Conservation (phyloP, 1,139 yeast species). For the Saccharomyces hybrid region DNA sequence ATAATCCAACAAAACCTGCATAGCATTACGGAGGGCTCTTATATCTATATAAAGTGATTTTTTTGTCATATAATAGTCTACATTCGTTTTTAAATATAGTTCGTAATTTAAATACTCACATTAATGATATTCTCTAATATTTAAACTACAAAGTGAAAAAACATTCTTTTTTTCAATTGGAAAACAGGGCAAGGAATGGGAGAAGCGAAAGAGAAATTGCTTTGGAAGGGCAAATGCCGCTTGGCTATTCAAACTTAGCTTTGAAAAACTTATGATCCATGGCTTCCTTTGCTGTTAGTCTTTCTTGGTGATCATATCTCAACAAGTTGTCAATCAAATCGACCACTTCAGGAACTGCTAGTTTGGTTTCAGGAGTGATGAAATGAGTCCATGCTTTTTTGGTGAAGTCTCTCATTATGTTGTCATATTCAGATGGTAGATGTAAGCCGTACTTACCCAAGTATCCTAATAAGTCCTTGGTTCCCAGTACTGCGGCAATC, state of each 20-base stretch:
- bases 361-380: constrained; percentile 44
- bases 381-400: constrained; percentile 64
- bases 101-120: not conserved
- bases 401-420: constrained; percentile 55
- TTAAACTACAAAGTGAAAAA: not conserved
- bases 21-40: not conserved
- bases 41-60: not conserved
- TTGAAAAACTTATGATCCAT: constrained; percentile 51
- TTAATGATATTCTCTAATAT: not conserved
- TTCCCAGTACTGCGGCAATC: constrained; percentile 69
- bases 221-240: not conserved
- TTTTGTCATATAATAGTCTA: not conserved
- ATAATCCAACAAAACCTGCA: not conserved
- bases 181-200: not conserved
- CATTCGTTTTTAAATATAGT: not conserved
- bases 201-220: not conserved
- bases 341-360: constrained; percentile 54
- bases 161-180: not conserved
- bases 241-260: constrained; percentile 14
- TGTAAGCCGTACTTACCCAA: constrained; percentile 53
- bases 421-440: constrained; percentile 60
- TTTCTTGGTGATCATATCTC: constrained; percentile 64
- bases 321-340: constrained; percentile 60
- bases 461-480: constrained; percentile 56
- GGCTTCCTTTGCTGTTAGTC: constrained; percentile 71